Evolutionary conservation across 805 yeast genomes (phyloP).

Genomic region (Saccharomycopsis synnaedendra): DNA sequence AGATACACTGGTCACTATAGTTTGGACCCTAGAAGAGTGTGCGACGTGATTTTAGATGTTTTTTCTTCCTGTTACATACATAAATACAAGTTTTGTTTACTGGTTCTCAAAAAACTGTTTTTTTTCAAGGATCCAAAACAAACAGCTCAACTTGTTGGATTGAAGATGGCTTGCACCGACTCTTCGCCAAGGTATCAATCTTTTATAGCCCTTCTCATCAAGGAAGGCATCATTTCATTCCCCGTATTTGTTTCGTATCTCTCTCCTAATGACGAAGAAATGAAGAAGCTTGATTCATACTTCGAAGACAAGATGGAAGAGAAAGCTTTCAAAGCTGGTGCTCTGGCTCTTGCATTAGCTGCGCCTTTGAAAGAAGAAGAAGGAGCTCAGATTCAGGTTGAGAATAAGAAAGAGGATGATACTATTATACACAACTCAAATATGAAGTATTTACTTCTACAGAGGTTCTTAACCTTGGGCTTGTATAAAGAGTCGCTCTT

Average conservation of each 20-base stretch:
- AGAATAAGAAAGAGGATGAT: not conserved
- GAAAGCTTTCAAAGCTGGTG: constrained; percentile 47
- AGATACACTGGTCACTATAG: constrained; percentile 62
- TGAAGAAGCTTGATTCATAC: constrained; percentile 32
- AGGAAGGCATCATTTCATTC: constrained; percentile 54
- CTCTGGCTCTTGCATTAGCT: constrained; percentile 78
- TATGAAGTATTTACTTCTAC: constrained; percentile 36
- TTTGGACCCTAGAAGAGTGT: constrained; percentile 59
- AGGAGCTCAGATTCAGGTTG: not conserved
- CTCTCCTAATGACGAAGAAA: constrained; percentile 37
- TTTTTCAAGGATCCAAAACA: constrained; percentile 17
- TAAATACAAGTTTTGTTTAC: constrained; percentile 31
- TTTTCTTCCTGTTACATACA: constrained; percentile 33
- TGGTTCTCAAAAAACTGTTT: not conserved
- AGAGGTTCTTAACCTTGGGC: constrained; percentile 46
- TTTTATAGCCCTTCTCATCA: constrained; percentile 43
- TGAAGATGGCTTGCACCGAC: constrained; percentile 24
- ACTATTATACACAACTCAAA: constrained; percentile 15
- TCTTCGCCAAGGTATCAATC: not conserved
- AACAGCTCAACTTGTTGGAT: constrained; percentile 44
- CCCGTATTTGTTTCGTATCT: constrained; percentile 47
- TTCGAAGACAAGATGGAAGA: constrained; percentile 38
- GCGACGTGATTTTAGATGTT: constrained; percentile 51
- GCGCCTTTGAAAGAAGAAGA: constrained; percentile 61
- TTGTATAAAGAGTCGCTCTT: constrained; percentile 49